Evolutionary conservation across 208 protist genomes (phyloP).

Genomic region (Leishmania lainsoni): DNA sequence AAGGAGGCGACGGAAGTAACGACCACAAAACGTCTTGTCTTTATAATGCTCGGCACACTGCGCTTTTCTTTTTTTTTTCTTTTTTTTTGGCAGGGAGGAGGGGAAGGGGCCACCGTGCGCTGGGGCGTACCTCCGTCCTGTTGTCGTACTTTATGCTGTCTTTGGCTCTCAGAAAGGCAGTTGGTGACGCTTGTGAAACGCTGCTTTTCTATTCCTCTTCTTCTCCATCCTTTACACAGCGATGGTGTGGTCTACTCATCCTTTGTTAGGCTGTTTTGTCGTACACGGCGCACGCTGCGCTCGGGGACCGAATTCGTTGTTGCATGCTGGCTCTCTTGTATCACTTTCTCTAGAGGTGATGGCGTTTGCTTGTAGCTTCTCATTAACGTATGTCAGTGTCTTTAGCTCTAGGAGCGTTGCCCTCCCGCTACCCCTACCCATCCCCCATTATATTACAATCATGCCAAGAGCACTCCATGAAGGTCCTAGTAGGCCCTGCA

Average conservation of each 20-base stretch:
- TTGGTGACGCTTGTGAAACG: background rate
- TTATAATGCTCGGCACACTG: conserved; percentile 6
- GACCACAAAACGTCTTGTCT: background rate
- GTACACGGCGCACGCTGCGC: background rate
- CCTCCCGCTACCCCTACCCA: background rate
- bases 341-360: background rate
- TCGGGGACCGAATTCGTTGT: background rate
- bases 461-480: background rate
- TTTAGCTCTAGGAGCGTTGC: background rate
- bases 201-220: background rate
- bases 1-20: background rate
- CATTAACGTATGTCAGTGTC: background rate
- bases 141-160: background rate
- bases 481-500: background rate
- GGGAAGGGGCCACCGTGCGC: background rate
- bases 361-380: background rate
- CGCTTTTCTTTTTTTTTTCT: conserved; percentile 15
- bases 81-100: conserved; percentile 8
- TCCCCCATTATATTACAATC: background rate
- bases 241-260: background rate
- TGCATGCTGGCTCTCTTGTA: background rate
- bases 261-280: background rate
- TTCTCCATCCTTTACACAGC: background rate
- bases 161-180: background rate
- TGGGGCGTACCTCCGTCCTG: background rate